A percentile compares a stretch with the other conserved stretches of the same genome.
phyloP scores from a whole-genome alignment of 192 early-diverging fungal species.

The Martensiomyces pterosporus region DNA sequence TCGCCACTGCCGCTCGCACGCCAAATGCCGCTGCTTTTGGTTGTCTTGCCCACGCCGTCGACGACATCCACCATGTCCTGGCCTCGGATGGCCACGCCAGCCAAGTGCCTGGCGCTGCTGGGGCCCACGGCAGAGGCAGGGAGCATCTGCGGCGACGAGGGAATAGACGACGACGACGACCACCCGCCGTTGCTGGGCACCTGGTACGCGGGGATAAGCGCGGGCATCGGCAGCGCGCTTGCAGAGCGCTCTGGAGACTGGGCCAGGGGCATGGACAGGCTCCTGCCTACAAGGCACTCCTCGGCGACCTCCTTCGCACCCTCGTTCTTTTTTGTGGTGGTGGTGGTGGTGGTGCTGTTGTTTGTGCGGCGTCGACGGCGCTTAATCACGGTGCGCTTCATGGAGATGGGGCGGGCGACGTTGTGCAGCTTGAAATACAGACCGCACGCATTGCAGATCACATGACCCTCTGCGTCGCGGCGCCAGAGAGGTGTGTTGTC shows the following conservation, averaged over 20 bases:
- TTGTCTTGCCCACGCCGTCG: no score
- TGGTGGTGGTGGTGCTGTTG: constrained; percentile 4
- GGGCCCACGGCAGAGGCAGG: no score
- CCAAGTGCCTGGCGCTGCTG: no score
- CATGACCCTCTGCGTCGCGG: constrained; percentile 61
- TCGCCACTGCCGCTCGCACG: no score
- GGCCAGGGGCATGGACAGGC: not conserved
- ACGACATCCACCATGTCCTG: not conserved
- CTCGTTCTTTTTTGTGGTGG: not conserved
- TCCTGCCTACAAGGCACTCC: not conserved
- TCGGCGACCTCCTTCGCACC: not conserved
- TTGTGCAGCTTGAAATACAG: constrained; percentile 83
- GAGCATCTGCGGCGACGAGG: not conserved
- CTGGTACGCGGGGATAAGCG: not conserved
- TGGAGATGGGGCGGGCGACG: constrained; percentile 65
- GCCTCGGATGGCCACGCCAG: not conserved
- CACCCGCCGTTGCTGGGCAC: not conserved
- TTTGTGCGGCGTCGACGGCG: constrained; percentile 58
- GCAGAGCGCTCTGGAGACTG: no score
- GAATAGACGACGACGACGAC: not conserved
- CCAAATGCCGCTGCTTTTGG: constrained; percentile 1
- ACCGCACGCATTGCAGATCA: constrained; percentile 90
- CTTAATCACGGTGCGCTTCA: constrained; percentile 67
- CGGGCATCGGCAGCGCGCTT: not conserved
- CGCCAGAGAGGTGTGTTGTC: constrained; percentile 72